Conservation (phyloP, 352 stramenopile species). For the Salisapilia sapeloensis region DNA sequence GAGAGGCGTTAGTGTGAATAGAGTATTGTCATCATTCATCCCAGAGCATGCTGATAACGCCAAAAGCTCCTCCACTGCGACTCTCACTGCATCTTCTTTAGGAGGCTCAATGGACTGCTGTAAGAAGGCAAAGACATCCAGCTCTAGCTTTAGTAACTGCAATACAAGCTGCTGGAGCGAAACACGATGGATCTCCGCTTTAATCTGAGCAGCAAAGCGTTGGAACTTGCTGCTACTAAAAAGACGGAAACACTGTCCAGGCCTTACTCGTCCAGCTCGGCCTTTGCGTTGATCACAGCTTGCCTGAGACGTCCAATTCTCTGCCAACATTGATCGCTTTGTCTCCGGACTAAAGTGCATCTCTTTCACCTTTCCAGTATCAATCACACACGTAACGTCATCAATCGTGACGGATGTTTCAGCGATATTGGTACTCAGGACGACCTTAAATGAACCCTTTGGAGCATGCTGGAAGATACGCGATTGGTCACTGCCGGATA, state of each 20-base stretch:
- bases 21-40: conserved; percentile 24
- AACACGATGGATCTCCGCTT: conserved; percentile 79
- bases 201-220: conserved; percentile 46
- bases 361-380: conserved; percentile 77
- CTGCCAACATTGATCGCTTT: conserved; percentile 55
- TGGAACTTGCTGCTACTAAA: conserved; percentile 49
- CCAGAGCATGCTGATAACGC: conserved; percentile 72
- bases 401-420: conserved; percentile 84
- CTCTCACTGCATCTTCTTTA: conserved; percentile 73
- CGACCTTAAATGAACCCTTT: conserved; percentile 60
- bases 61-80: conserved; percentile 83
- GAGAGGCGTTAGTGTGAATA: conserved; percentile 85
- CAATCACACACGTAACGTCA: conserved; percentile 74
- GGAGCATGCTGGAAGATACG: conserved; percentile 53
- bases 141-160: conserved; percentile 71
- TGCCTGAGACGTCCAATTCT: conserved; percentile 67
- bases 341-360: conserved; percentile 73
- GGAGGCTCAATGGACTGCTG: conserved; percentile 86
- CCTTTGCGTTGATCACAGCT: conserved; percentile 72
- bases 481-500: conserved; percentile 53
- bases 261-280: conserved; percentile 63
- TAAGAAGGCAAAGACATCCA: conserved; percentile 59
- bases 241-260: conserved; percentile 59
- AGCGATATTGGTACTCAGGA: conserved; percentile 80
- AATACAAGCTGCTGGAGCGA: conserved; percentile 76